Evolutionary conservation across 257 asterid species (phyloP).

Genomic region (Voacanga thouarsii): DNA sequence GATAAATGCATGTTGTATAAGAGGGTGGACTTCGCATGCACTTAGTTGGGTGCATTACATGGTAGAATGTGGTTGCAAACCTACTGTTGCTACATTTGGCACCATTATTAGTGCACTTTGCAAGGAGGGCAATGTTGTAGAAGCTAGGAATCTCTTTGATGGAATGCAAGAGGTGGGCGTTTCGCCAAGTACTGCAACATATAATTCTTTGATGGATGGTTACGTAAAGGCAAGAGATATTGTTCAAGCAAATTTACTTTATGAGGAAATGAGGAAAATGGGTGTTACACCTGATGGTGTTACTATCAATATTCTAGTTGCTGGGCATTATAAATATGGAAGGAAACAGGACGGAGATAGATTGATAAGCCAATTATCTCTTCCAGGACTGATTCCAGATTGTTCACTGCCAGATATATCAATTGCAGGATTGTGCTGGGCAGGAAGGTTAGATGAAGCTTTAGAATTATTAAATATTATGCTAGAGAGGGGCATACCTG

Average conservation of each 20-base stretch:
- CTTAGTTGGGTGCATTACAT: conserved; percentile 54
- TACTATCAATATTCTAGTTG: conserved; percentile 72
- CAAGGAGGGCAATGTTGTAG: conserved; percentile 74
- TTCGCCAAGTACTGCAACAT: conserved; percentile 45
- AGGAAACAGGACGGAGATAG: conserved; percentile 46
- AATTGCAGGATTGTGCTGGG: conserved; percentile 73
- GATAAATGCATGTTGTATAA: conserved; percentile 74
- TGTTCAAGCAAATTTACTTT: conserved; percentile 54
- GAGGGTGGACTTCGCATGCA: conserved; percentile 66
- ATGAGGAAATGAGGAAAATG: conserved; percentile 64
- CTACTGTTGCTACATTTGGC: conserved; percentile 59
- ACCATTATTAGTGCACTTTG: conserved; percentile 64
- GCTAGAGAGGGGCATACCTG: conserved; percentile 73
- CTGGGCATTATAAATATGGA: conserved; percentile 77
- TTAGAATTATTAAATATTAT: conserved; percentile 46
- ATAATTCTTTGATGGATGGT: conserved; percentile 81
- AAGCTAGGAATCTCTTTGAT: conserved; percentile 66
- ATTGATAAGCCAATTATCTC: conserved; percentile 49
- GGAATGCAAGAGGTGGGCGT: conserved; percentile 60
- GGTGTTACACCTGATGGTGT: conserved; percentile 72
- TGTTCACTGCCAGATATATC: conserved; percentile 47
- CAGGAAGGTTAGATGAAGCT: conserved; percentile 76
- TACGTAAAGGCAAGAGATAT: conserved; percentile 80
- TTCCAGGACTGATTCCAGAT: conserved; percentile 38
- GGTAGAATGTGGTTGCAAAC: conserved; percentile 65